Percentiles rank a stretch among this genome's conserved stretches.
phyloP scores from a whole-genome alignment of 768 basidiomycete genomes.

The Suillus variegatus region DNA sequence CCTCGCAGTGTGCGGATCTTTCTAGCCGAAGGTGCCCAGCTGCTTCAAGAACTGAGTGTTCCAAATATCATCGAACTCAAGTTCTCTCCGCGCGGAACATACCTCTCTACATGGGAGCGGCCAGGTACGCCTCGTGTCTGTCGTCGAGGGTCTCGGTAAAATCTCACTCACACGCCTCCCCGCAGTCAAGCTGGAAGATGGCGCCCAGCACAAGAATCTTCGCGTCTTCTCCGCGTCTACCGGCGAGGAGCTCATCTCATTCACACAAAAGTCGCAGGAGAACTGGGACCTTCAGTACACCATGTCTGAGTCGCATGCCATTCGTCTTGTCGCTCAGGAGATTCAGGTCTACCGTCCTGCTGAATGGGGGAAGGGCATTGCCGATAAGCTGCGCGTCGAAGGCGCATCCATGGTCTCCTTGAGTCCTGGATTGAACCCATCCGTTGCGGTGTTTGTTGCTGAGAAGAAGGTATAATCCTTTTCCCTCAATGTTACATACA shows the following conservation, averaged over 20 bases:
- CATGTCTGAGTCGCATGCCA: constrained; percentile 82
- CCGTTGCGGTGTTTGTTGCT: constrained; percentile 61
- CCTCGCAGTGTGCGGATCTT: constrained; percentile 68
- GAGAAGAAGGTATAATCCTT: neutral
- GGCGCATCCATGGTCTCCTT: constrained; percentile 75
- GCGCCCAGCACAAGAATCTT: constrained; percentile 90
- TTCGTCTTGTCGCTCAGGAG: constrained; percentile 78
- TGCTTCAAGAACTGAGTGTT: constrained; percentile 73
- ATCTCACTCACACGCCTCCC: constrained; percentile 4
- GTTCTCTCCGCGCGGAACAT: constrained; percentile 93
- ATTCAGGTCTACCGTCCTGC: constrained; percentile 83
- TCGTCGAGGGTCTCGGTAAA: constrained; percentile 17
- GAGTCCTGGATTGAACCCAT: constrained; percentile 84
- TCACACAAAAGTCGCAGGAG: constrained; percentile 89
- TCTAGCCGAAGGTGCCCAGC: constrained; percentile 70
- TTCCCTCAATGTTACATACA: neutral
- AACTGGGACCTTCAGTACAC: constrained; percentile 93
- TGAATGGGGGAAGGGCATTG: constrained; percentile 77
- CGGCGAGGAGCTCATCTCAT: constrained; percentile 83
- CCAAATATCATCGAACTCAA: constrained; percentile 80
- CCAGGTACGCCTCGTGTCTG: constrained; percentile 52
- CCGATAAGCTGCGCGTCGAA: constrained; percentile 82
- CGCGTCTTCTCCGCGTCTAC: constrained; percentile 86
- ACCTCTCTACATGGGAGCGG: constrained; percentile 95
- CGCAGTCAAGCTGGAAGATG: constrained; percentile 84